Percentiles rank a stretch among this genome's conserved stretches.
Evolutionary conservation across 805 yeast species (phyloP).

Genomic region (Cyberlindnera veronae): DNA sequence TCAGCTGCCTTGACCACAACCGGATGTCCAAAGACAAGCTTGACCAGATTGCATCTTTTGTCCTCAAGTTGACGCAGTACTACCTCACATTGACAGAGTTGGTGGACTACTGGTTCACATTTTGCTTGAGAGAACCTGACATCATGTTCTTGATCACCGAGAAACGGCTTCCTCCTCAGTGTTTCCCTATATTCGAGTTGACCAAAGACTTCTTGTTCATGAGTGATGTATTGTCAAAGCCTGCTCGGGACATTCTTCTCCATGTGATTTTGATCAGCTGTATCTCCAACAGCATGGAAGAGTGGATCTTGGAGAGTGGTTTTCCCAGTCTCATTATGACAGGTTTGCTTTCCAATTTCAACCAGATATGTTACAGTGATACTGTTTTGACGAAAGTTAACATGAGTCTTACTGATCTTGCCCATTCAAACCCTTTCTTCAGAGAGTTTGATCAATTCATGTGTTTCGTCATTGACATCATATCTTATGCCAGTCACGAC

Average conservation of each 20-base stretch:
- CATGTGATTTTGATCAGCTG: slow-evolving; percentile 16
- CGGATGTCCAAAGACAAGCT: slow-evolving; percentile 4
- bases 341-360: slow-evolving; percentile 17
- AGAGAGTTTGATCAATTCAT: slow-evolving; percentile 11
- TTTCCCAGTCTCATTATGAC: slow-evolving; percentile 17
- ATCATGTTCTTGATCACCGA: slow-evolving; percentile 6
- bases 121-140: slow-evolving; percentile 16
- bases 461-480: slow-evolving; percentile 10
- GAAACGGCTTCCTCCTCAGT: slow-evolving; percentile 3
- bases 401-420: neutral
- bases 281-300: slow-evolving; percentile 9
- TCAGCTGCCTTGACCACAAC: slow-evolving; percentile 11
- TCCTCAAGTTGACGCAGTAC: slow-evolving; percentile 14
- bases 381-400: neutral
- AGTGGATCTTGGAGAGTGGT: slow-evolving; percentile 23
- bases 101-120: slow-evolving; percentile 20
- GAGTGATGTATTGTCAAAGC: slow-evolving; percentile 10
- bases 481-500: slow-evolving; percentile 11
- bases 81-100: slow-evolving; percentile 17
- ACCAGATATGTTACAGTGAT: slow-evolving; percentile 13
- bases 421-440: neutral
- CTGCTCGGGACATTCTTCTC: slow-evolving; percentile 13
- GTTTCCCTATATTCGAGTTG: slow-evolving; percentile 27
- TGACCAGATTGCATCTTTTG: slow-evolving; percentile 9
- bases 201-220: slow-evolving; percentile 22